Base-by-base conservation (phyloP, 1,284 basidiomycete species). In the Vanrija sp. region DNA sequence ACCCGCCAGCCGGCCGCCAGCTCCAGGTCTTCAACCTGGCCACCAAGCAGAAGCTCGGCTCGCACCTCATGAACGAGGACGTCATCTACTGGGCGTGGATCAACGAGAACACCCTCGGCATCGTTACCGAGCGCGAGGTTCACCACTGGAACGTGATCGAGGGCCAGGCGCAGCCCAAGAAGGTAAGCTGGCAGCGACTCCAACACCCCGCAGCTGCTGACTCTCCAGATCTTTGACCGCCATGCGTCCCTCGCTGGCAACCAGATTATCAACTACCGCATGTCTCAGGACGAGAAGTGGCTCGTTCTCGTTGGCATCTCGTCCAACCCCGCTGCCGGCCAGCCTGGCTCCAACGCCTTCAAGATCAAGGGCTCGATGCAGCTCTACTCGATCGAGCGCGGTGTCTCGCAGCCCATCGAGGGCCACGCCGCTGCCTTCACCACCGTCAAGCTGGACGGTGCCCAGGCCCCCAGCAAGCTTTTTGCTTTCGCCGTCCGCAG, bases 51-150 rank as follows among this genome's bases (percentile, higher is more conserved):
- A 98, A 98, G 80, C 89, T 98, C 76, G 97, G 97, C 74, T 92
- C 94, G 23, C 93, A 98, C 75, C 81, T 87, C 57, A 94, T 89
- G 81, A 88, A 86, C 73, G 93, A 98, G 75, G 96, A 98, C 69
- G 85, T 98, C 58, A 86, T 90, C 43, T 99, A 97, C 79, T 99
- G 96, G 96, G 97, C 95, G 74, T 99, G 96, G 96, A 86, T 98
- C 57, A 89, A 86, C 57, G 86, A 91, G 65, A 85, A 86, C 18
- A 89, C 88, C 21, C 86, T 99, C 61, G 96, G 95, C 69, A 85
- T 98, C 78, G 96, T 98, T 72, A 98, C 95, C 38, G 93, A 97
- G 60, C 84, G 87, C 2, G 83, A 93, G 15, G 96, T 98, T 40
- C 93, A 85, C 78, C 95, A 98, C 78, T 98, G 95, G 95, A 83